Percentiles rank a stretch among this genome's conserved stretches.
phyloP scores from a whole-genome alignment of 371 early-diverging fungal genomes.

The Lichtheimia ramosa region DNA sequence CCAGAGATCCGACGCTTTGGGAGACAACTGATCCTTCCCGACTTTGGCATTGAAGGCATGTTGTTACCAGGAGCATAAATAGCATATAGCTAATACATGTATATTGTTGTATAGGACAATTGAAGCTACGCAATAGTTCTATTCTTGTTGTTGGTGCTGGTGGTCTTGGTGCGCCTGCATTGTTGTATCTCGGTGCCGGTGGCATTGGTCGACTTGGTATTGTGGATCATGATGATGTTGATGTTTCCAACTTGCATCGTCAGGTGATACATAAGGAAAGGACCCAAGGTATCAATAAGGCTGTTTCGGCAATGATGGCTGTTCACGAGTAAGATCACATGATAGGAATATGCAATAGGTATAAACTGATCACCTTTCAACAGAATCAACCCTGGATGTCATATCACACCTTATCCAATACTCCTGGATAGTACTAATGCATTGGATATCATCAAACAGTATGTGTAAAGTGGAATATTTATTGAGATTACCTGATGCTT shows the following conservation, averaged over 20 bases:
- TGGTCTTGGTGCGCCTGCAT: conserved; percentile 93
- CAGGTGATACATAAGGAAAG: conserved; percentile 92
- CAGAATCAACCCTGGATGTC: conserved; percentile 59
- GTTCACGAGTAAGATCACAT: conserved; percentile 53
- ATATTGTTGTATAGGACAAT: conserved; percentile 67
- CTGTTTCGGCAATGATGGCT: conserved; percentile 71
- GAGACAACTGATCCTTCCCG: conserved; percentile 91
- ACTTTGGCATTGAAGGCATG: conserved; percentile 77
- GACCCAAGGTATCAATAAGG: conserved; percentile 77
- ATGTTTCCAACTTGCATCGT: conserved; percentile 94
- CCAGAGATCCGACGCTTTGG: conserved; percentile 87
- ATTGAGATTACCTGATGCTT: not conserved
- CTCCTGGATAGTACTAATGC: conserved; percentile 71
- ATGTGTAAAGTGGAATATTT: conserved; percentile 2
- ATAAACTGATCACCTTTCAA: not conserved
- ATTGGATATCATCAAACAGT: conserved; percentile 54
- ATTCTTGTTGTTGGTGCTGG: conserved; percentile 97
- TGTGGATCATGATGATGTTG: conserved; percentile 95
- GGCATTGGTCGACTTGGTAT: conserved; percentile 94
- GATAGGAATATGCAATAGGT: not conserved
- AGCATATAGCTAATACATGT: not conserved
- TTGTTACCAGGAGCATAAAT: not conserved
- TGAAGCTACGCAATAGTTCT: conserved; percentile 70
- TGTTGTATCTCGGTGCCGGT: conserved; percentile 90
- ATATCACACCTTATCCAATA: conserved; percentile 54